Conservation (phyloP, 306 rosid species). For the Vachellia pachyceras region DNA sequence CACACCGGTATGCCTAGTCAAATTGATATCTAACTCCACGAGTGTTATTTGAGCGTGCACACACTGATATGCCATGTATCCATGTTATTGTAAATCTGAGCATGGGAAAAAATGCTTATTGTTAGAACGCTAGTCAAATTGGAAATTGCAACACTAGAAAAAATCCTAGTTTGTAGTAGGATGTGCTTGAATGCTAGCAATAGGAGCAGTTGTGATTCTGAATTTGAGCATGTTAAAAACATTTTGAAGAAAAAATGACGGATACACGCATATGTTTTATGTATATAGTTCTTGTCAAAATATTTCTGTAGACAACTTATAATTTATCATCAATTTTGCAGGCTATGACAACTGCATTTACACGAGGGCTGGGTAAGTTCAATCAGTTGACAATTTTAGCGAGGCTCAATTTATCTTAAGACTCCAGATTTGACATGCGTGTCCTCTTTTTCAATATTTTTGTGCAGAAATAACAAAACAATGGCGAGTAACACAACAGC, state of each 20-base stretch:
- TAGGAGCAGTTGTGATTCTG: neutral
- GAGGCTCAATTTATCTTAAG: neutral
- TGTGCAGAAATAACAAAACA: slow-evolving; percentile 66
- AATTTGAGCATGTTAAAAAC: neutral
- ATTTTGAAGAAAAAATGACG: neutral
- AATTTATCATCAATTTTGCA: slow-evolving; percentile 42
- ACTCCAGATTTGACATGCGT: slow-evolving; percentile 4
- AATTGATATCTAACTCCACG: neutral
- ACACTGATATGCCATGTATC: neutral
- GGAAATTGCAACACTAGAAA: neutral
- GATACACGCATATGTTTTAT: neutral
- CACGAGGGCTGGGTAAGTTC: slow-evolving; percentile 64
- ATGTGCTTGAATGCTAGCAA: neutral
- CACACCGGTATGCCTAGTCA: neutral
- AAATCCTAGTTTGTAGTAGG: neutral
- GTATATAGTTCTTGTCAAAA: neutral
- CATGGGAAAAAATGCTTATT: neutral
- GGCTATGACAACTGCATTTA: slow-evolving; percentile 80
- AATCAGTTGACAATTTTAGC: neutral
- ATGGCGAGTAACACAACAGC: slow-evolving; percentile 70
- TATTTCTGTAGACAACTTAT: neutral
- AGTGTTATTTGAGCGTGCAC: neutral
- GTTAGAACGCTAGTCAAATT: neutral
- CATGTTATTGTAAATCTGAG: neutral
- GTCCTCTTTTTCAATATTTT: slow-evolving; percentile 31